Conservation (phyloP, 2,329 filamentous ascomycete genomes). For the Thielaviopsis populi region DNA sequence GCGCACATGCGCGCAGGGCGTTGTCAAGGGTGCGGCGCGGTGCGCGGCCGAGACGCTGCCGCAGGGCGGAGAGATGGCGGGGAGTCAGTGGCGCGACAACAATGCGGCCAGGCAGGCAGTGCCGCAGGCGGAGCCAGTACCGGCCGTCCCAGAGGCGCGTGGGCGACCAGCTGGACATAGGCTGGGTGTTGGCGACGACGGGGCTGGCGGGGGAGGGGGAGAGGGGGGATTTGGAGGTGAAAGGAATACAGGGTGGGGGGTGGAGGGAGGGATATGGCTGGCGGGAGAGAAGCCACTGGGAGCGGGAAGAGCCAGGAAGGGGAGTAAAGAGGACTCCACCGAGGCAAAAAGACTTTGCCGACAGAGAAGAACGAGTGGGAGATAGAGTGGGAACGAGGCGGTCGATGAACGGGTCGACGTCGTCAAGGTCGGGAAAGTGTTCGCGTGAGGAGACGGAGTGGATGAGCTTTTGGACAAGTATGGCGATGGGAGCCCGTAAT, state of each 20-base stretch:
- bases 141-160: conserved; percentile 43
- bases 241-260: conserved; percentile 21
- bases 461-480: conserved; percentile 34
- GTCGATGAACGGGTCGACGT: conserved; percentile 32
- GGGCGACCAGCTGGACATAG: conserved; percentile 20
- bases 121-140: conserved; percentile 41
- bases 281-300: conserved; percentile 33
- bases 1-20: conserved; percentile 35
- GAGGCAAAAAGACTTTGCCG: conserved; percentile 30
- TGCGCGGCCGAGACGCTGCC: conserved; percentile 28
- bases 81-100: conserved; percentile 32
- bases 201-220: neutral
- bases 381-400: conserved; percentile 35
- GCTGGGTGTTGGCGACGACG: neutral
- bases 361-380: conserved; percentile 10
- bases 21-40: conserved; percentile 25
- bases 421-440: conserved; percentile 28
- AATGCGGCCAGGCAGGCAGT: conserved; percentile 29
- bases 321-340: conserved; percentile 26
- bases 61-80: conserved; percentile 34
- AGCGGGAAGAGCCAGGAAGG: conserved; percentile 28
- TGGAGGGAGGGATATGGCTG: conserved; percentile 33
- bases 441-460: conserved; percentile 36
- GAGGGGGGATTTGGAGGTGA: neutral
- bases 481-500: conserved; percentile 26